Evolutionary conservation across 225 moss, liverwort and hornwort genomes (phyloP), one percentile per base, ranked within the genome.

Genomic region (Polytrichum formosum): DNA sequence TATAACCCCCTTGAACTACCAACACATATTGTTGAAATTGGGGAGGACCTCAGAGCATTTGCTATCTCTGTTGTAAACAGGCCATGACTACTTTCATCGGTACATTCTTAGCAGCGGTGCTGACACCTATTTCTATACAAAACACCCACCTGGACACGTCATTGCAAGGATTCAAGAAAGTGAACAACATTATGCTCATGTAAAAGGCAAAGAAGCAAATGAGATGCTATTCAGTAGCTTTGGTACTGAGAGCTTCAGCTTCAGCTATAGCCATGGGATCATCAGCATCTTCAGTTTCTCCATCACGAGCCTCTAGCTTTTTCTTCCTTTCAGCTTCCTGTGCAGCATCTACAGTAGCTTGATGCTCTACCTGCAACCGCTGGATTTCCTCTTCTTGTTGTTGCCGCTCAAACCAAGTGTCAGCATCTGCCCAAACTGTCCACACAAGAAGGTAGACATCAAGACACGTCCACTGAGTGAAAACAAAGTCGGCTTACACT

Each of bases 391-490:
- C 98, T 78, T 98, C 98, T 79, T 98, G 94, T 67, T 94, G 98
- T 64, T 98, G 98, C 28, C 94, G 83, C 67, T 98, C 98, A 68
- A 98, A 94, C 98, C 98, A 98, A 53, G 94, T 87, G 77, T 94
- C 92, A 16, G 94, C 94, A 63, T 98, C 98, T 30, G 98, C 98
- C 98, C 98, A 98, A 30, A 94, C 94, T 97, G 91, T 76, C 74
- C 19, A 68, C 37, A 81, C 23, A 63, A 18, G 65, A 22, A 31
- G 22, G 65, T 30, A 20, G 16, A 65, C 5, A 35, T 30, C 65
- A 65, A 28, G 28, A 63, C 5, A 23, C 25, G 1, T 26, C 26
- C 63, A 63, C 1, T 0, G 1, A 26, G 28, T 63, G 7, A 63
- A 26, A 26, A 5, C 3, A 28, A 27, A 26, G 63, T 26, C 5